These are phyloP conservation scores for Noccaea caerulescens DNA, from an alignment of 345 rosid genomes.

Conservation along the genomic window DNA sequence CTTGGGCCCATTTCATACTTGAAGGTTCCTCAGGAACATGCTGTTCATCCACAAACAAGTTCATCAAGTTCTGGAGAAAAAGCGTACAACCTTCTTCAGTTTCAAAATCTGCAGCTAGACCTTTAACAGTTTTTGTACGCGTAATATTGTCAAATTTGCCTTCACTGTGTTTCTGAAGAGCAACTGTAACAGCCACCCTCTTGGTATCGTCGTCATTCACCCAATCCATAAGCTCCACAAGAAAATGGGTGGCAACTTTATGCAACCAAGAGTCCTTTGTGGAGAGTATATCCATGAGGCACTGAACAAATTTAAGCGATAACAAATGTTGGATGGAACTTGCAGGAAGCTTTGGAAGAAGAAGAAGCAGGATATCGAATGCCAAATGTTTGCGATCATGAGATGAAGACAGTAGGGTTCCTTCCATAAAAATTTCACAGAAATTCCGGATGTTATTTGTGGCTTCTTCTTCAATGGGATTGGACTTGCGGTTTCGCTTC, in stretches of 20 bases:
- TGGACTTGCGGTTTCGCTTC: constrained; percentile 71
- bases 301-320: constrained; percentile 82
- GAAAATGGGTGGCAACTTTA: constrained; percentile 80
- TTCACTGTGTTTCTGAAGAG: constrained; percentile 87
- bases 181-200: constrained; percentile 80
- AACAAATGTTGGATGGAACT: constrained; percentile 64
- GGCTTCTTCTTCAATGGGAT: constrained; percentile 78
- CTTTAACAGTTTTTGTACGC: constrained; percentile 75
- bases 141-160: constrained; percentile 83
- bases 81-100: constrained; percentile 79
- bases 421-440: constrained; percentile 70
- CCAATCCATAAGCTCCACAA: constrained; percentile 71
- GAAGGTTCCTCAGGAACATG: constrained; percentile 79
- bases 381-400: constrained; percentile 97
- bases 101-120: constrained; percentile 76
- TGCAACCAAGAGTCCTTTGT: constrained; percentile 87
- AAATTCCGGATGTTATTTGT: constrained; percentile 60
- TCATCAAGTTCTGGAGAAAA: constrained; percentile 72
- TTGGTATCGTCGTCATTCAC: constrained; percentile 76
- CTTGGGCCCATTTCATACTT: constrained; percentile 45
- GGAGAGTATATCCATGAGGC: constrained; percentile 88
- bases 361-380: constrained; percentile 75
- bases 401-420: constrained; percentile 76
- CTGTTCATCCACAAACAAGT: constrained; percentile 86
- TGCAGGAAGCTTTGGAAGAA: constrained; percentile 83